Base-by-base conservation (phyloP, 371 early-diverging fungal genomes). In the Mortierella sp. region DNA sequence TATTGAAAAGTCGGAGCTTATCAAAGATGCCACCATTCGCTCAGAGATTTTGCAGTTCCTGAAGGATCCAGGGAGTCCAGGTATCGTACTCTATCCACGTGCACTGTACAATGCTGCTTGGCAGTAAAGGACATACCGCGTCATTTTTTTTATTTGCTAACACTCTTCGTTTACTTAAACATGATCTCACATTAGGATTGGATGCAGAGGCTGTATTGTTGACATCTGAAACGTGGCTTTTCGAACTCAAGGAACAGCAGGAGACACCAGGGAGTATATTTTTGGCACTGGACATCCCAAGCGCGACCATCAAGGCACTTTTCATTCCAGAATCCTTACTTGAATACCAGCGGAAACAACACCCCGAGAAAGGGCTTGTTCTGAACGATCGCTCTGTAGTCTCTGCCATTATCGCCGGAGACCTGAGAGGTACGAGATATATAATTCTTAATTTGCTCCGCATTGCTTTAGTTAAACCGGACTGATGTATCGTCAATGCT, bases 161-260 rank as follows among this genome's bases (percentile, higher is more conserved):
- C 46, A 21, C 19, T 55, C n/a, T 13, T 16, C 3, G 14, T 44
- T 11, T 51, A 40, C 21, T 46, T 31, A 10, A 34, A 28, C 31
- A 4, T 55, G 28, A 2, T 69, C 50, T 50, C 14, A 50, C 13
- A n/a, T 54, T 61, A 77, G 81, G 73, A 13, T 61, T 80, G 26
- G 51, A 44, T 11, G 53, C 64, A 14, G 79, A 70, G 9, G 70
- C 75, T 34, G n/a, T 48, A 0, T 46, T 85, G 10, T 14, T 61
- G 26, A 69, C 34, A 46, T 85, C 79, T 14, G 82, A 81, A 10
- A 74, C 81, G 26, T 85, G 86, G 86, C 73, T 85, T 14, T 59
- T 85, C 9, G 86, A 85, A 57, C 40, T 85, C 34, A 85, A 85
- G 69, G 51, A 75, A 19, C 79, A 77, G 3, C 72, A 69, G 16